Evolutionary conservation across 2,329 filamentous ascomycete genomes (phyloP), one percentile per base, ranked within the genome.

Genomic region (Pestalotiopsis fici): DNA sequence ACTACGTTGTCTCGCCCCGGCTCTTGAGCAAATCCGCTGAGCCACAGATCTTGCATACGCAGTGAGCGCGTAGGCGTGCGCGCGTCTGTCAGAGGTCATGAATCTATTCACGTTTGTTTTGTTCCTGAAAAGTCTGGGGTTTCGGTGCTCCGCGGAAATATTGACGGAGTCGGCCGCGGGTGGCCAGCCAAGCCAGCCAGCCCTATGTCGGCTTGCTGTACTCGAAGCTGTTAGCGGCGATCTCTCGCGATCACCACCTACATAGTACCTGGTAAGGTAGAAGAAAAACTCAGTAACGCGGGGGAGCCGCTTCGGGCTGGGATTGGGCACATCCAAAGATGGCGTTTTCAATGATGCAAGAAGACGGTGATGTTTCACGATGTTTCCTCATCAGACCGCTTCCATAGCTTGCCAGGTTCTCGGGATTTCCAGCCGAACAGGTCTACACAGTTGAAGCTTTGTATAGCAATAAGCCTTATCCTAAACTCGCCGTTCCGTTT

Each of bases 121-220:
- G 13, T 15, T 25, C 50, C 55, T 11, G 6, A 25, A 31, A 57
- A 57, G 27, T 31, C 55, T 18, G 55, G 55, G 55, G 55, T 57
- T 57, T 21, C 57, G 57, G 57, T 60, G 57, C 27, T 60, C 57
- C 57, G 57, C 57, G 57, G 31, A 37, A 60, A 60, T 60, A 21
- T 35, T 37, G 27, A 60, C 57, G 57, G 57, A 60, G 28, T 37
- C 28, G 27, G 57, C 57, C 57, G 57, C 31, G 43, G 43, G 27
- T 60, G 28, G 57, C 15, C 12, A 57, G 21, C 31, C n/a, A n/a
- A n/a, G n/a, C n/a, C n/a, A 35, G 31, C 31, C 31, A 35, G 31
- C 31, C 31, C 31, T 35, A 35, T 35, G 31, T 35, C 31, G 31
- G 31, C 31, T 11, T 35, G 31, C 31, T 35, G 31, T 35, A 6